Conservation (phyloP, 352 stramenopile species). For the Globisporangium polare region DNA sequence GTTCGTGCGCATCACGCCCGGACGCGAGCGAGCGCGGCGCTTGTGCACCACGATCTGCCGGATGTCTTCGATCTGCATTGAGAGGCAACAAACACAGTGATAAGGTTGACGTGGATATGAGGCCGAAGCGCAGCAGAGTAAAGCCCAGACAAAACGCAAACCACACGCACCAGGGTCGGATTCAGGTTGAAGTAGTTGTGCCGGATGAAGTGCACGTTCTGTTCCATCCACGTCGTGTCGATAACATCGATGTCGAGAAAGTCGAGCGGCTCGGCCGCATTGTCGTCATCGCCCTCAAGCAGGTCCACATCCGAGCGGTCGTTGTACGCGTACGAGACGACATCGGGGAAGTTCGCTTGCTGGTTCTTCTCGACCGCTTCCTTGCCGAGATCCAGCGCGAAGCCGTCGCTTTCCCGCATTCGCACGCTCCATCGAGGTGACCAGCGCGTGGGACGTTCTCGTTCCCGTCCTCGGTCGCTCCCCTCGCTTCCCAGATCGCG, state of each 20-base stretch:
- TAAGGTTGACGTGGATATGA: background rate
- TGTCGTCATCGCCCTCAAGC: background rate
- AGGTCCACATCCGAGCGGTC: slow-evolving; percentile 17
- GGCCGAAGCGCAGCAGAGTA: background rate
- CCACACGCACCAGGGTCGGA: slow-evolving; percentile 54
- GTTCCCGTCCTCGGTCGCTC: background rate
- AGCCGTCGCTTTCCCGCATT: slow-evolving; percentile 22
- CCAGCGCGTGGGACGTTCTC: background rate
- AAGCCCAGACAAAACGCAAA: background rate
- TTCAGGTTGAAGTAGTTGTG: slow-evolving; percentile 90
- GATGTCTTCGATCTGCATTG: slow-evolving; percentile 38
- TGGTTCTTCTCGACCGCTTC: slow-evolving; percentile 49
- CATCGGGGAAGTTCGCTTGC: slow-evolving; percentile 44
- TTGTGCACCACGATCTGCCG: slow-evolving; percentile 25
- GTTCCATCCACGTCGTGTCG: slow-evolving; percentile 85
- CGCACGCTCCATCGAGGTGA: slow-evolving; percentile 14
- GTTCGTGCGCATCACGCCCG: slow-evolving; percentile 21
- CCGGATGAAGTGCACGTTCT: slow-evolving; percentile 78
- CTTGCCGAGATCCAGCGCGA: slow-evolving; percentile 33
- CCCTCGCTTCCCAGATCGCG: slow-evolving; percentile 17
- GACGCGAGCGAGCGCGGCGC: slow-evolving; percentile 19
- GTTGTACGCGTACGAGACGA: slow-evolving; percentile 54
- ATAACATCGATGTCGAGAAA: slow-evolving; percentile 87
- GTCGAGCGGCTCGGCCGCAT: slow-evolving; percentile 21
- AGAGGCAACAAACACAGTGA: background rate